A percentile compares a stretch with the other conserved stretches of the same genome.
phyloP scores from a whole-genome alignment of 176 grass and related monocot species.

The Oryza longistaminata region DNA sequence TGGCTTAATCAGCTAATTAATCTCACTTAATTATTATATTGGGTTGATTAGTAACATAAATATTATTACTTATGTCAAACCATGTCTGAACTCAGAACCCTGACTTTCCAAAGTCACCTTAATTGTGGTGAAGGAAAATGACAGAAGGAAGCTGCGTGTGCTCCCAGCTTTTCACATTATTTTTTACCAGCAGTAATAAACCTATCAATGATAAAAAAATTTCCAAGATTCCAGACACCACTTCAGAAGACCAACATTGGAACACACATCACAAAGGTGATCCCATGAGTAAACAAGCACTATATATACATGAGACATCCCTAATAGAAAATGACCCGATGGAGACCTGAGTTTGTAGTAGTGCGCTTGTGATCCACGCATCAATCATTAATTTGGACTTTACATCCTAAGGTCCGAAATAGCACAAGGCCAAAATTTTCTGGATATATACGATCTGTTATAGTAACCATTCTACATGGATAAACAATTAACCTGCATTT shows the following conservation, averaged over 20 bases:
- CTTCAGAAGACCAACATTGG: not conserved
- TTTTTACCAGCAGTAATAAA: not conserved
- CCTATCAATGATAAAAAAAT: not conserved
- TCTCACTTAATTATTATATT: not conserved
- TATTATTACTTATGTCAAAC: not conserved
- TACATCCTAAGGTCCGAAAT: not conserved
- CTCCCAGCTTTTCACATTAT: not conserved
- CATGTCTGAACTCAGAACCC: not conserved
- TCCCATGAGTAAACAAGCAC: constrained; percentile 1
- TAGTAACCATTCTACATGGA: not conserved
- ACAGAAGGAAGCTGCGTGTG: not conserved
- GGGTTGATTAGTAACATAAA: not conserved
- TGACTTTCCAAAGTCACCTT: not conserved
- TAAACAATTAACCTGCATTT: not conserved
- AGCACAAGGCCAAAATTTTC: not conserved
- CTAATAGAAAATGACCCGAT: constrained; percentile 11
- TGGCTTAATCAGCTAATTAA: not conserved
- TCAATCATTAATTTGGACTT: constrained; percentile 6
- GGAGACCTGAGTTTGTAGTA: not conserved
- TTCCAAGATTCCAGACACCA: constrained; percentile 44
- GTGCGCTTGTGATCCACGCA: constrained; percentile 2
- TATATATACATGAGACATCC: not conserved
- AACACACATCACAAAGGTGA: constrained; percentile 23
- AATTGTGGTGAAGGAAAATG: constrained; percentile 7
- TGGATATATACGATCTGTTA: not conserved